A percentile compares a stretch with the other conserved stretches of the same genome.
phyloP scores from a whole-genome alignment of 2,329 filamentous ascomycete species.

The Aureobasidium subglaciale region DNA sequence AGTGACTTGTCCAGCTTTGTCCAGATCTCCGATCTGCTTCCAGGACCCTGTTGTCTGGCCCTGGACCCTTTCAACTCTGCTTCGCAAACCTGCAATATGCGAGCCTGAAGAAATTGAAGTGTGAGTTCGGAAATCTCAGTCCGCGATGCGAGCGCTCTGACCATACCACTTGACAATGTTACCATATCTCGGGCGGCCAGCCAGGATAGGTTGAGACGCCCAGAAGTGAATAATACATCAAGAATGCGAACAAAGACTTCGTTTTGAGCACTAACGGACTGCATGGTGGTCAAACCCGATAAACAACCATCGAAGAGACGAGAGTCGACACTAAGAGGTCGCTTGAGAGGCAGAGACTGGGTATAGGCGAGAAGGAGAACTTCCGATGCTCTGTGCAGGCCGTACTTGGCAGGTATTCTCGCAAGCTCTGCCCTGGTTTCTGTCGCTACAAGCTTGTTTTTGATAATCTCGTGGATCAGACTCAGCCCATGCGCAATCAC shows the following conservation, averaged over 20 bases:
- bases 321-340: background rate
- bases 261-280: background rate
- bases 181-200: constrained; percentile 31
- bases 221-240: constrained; percentile 28
- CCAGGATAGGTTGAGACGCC: constrained; percentile 33
- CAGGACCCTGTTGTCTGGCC: background rate
- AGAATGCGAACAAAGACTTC: background rate
- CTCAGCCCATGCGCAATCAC: constrained; percentile 36
- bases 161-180: constrained; percentile 29
- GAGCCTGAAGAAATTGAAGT: background rate
- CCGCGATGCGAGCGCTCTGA: constrained; percentile 22
- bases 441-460: constrained; percentile 25
- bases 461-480: constrained; percentile 31
- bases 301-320: constrained; percentile 9
- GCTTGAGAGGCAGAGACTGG: constrained; percentile 7
- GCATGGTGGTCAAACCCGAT: background rate
- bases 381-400: background rate
- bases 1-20: background rate
- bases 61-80: background rate
- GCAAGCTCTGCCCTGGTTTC: constrained; percentile 4
- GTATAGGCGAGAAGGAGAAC: background rate
- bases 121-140: background rate
- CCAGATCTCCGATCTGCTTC: background rate
- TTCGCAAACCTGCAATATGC: background rate
- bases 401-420: background rate